Base-by-base conservation (phyloP, 805 yeast species). In the Danielia reshetovae region DNA sequence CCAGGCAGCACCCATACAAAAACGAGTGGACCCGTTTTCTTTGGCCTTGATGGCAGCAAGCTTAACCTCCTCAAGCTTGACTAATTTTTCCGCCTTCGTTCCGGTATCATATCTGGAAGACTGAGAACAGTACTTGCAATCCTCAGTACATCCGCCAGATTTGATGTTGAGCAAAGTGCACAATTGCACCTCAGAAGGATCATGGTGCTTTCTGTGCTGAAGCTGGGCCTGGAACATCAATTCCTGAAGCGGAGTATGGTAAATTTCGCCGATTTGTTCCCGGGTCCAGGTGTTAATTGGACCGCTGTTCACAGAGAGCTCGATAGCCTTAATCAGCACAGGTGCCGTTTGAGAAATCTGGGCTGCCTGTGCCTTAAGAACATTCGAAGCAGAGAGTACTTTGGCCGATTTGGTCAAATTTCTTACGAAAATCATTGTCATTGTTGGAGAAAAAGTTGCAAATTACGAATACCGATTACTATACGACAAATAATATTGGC, bases 1-100 rank as follows among this genome's bases (percentile, higher is more conserved):
- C 93, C 90, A 85, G 2, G 93, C 93, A 8, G 90, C 86, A 30
- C 93, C 93, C 79, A 84, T 74, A 53, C 93, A 84, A 52, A 84
- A 84, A 44, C 93, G 66, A 0, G 93, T 84, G 1, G 83, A 72
- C 0, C 90, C 90, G 44, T 82, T 81, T 5, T 48, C 62, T 47
- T 80, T 79, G 9, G 93, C 89, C 33, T 68, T 70, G 35, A 59
- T 62, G 1, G 93, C 93, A 21, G 76, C 80, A 32, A 60, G 66
- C 46, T 79, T 57, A 1, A 84, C 89, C n/a, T 68, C 68, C 4
- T 81, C 87, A 8, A 81, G 51, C 17, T 67, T 59, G 10, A 82
- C 68, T 61, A 82, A 57, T 49, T 76, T 78, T 39, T 77, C 81
- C 2, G 90, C 86, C 47, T 78, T 68, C n/a, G 80, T 62, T 4